Percentiles rank a stretch among this genome's conserved stretches.
Evolutionary conservation across 1,284 basidiomycete genomes (phyloP).

Genomic region (Apiotrichum sp.): DNA sequence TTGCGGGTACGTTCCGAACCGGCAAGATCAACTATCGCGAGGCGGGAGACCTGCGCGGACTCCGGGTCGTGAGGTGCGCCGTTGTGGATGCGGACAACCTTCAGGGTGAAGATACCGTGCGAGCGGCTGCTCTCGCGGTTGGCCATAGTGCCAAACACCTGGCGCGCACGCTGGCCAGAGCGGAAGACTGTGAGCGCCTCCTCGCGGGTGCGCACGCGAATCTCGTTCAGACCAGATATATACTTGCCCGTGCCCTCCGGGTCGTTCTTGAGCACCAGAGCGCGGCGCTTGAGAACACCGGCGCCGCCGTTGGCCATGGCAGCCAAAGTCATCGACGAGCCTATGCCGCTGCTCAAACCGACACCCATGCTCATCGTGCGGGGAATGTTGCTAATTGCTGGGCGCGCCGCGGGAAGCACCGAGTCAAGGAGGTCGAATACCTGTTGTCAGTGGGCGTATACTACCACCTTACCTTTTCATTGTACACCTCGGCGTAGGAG

Average conservation of each 20-base stretch:
- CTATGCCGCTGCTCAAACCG: constrained; percentile 25
- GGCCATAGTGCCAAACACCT: constrained; percentile 90
- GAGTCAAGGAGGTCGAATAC: constrained; percentile 51
- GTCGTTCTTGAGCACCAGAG: constrained; percentile 69
- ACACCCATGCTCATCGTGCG: constrained; percentile 21
- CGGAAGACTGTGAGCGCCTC: constrained; percentile 52
- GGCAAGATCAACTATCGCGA: constrained; percentile 92
- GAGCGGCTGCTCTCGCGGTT: constrained; percentile 87
- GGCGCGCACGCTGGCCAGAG: constrained; percentile 82
- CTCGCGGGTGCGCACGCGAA: constrained; percentile 67
- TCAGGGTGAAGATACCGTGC: constrained; percentile 91
- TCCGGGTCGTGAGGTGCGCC: constrained; percentile 69
- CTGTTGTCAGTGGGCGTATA: constrained; percentile 23
- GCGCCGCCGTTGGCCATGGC: constrained; percentile 44
- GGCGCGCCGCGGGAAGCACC: constrained; percentile 24
- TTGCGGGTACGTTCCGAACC: constrained; percentile 92
- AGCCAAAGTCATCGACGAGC: constrained; percentile 39
- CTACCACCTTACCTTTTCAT: constrained; percentile 73
- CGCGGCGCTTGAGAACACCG: constrained; percentile 63
- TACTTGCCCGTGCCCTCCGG: constrained; percentile 72
- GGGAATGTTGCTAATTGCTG: constrained; percentile 12
- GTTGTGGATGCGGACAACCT: constrained; percentile 79
- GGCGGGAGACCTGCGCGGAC: constrained; percentile 70
- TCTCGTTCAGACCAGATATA: constrained; percentile 77
- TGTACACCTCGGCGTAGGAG: constrained; percentile 97